Evolutionary conservation across 768 basidiomycete species (phyloP), one percentile per base, ranked within the genome.

Genomic region (Rhodosporidiobolus odoratus): DNA sequence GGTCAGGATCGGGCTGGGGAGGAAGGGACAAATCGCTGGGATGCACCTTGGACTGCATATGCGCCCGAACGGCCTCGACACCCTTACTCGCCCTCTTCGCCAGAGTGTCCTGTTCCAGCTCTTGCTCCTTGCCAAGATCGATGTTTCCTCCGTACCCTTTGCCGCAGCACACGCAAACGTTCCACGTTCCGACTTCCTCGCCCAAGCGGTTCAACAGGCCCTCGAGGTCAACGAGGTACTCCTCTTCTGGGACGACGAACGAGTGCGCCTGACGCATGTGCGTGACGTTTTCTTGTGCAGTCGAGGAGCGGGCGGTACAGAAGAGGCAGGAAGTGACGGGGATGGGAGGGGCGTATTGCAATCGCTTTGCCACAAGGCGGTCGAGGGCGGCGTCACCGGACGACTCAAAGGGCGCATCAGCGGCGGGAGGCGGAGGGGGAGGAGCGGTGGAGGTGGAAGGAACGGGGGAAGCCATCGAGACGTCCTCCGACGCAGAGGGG

Each of bases 211-310:
- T 80, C 69, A 98, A 81, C 54, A 99, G 85, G 7, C 95, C 96
- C 9, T 85, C 75, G 45, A 89, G 80, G 80, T 98, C 92, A 76
- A 88, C 82, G 75, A 98, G 86, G 80, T 89, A 94, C 58, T 96
- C 91, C 50, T 87, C 87, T 76, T 98, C 94, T 54, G 96, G 96
- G 71, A 99, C 84, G 83, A 95, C 96, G 84, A 98, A 98, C 15
- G 92, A 92, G 80, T 99, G 96, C 0, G 79, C 79, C 59, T 80
- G 78, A 48, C 89, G 86, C 96, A 99, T 99, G 83, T 99, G 96
- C 2, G 84, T 80, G 48, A 94, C 84, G 76, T 88, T 92, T 8
- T 83, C 85, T 25, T 86, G 82, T 41, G 91, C 80, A 16, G 86
- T 82, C 0, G 82, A 38, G 23, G 82, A 78, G 10, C 62, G 9